A percentile compares a stretch with the other conserved stretches of the same genome.
Conservation (phyloP, 106 monocot species). For the Triglochin maritima region DNA sequence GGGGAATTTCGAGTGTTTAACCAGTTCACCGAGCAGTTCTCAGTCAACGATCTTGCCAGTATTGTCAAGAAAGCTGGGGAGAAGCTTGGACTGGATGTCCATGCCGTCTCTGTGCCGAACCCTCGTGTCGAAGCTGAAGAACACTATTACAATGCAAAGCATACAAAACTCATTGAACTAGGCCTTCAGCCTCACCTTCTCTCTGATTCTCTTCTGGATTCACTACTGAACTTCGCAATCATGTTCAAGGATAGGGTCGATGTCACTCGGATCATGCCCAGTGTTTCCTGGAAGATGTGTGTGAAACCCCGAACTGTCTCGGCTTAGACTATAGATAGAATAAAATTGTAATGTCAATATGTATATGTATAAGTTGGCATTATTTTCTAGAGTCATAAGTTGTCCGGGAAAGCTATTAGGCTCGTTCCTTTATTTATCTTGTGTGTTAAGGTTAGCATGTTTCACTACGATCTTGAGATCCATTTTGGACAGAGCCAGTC, state of each 20-base stretch:
- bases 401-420: not conserved
- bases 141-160: slow-evolving; percentile 91
- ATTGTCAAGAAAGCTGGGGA: slow-evolving; percentile 65
- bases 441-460: too few relatives aligned
- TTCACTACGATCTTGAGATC: too few relatives aligned
- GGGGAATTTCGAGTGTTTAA: slow-evolving; percentile 96
- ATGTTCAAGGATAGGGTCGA: slow-evolving; percentile 65
- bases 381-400: not conserved
- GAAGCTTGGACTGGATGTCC: slow-evolving; percentile 82
- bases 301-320: slow-evolving; percentile 43
- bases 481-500: too few relatives aligned
- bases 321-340: slow-evolving; percentile 10
- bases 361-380: slow-evolving; percentile 24
- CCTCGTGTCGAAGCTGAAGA: slow-evolving; percentile 94
- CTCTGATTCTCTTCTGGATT: slow-evolving; percentile 85
- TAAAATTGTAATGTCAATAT: slow-evolving; percentile 22
- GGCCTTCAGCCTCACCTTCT: slow-evolving; percentile 74
- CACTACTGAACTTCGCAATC: slow-evolving; percentile 70
- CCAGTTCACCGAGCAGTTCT: slow-evolving; percentile 96
- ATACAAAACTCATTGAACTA: slow-evolving; percentile 74
- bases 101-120: slow-evolving; percentile 70
- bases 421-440: too few relatives aligned
- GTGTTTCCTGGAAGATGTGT: slow-evolving; percentile 84
- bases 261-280: slow-evolving; percentile 77
- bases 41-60: slow-evolving; percentile 68